These are phyloP conservation scores for Plantago elongata DNA, from an alignment of 257 asterid genomes.

Conservation along the genomic window DNA sequence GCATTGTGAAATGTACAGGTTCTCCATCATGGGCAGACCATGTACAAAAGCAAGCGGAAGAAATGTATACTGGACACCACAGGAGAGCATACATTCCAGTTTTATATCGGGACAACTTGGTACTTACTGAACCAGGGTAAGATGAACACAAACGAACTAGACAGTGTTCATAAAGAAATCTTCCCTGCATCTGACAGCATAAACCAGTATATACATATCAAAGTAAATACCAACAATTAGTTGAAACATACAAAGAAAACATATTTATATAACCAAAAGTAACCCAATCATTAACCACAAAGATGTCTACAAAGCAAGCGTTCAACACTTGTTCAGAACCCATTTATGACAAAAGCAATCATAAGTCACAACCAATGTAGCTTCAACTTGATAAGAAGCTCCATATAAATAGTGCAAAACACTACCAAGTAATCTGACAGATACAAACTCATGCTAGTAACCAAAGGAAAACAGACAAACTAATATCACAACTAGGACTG, in stretches of 20 bases:
- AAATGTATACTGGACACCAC: no score
- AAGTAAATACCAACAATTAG: not conserved
- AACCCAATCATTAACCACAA: not conserved
- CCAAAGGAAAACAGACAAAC: not conserved
- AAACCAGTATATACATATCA: not conserved
- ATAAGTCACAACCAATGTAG: not conserved
- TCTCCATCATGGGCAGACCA: not conserved
- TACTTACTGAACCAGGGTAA: no score
- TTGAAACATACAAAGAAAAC: not conserved
- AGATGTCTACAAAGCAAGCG: not conserved
- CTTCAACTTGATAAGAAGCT: constrained; percentile 7
- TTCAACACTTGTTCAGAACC: not conserved
- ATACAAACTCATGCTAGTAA: not conserved
- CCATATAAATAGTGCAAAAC: constrained; percentile 6
- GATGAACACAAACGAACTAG: no score
- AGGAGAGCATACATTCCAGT: no score
- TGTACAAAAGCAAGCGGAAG: no score
- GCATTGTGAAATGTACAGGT: no score
- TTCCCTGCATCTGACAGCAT: no score
- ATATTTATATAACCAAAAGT: not conserved
- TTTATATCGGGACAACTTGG: not conserved
- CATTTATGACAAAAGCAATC: not conserved
- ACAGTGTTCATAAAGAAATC: no score
- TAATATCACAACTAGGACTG: constrained; percentile 1
- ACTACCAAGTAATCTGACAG: not conserved